Conservation (phyloP, 1,284 basidiomycete genomes). For the Irpex sp. region DNA sequence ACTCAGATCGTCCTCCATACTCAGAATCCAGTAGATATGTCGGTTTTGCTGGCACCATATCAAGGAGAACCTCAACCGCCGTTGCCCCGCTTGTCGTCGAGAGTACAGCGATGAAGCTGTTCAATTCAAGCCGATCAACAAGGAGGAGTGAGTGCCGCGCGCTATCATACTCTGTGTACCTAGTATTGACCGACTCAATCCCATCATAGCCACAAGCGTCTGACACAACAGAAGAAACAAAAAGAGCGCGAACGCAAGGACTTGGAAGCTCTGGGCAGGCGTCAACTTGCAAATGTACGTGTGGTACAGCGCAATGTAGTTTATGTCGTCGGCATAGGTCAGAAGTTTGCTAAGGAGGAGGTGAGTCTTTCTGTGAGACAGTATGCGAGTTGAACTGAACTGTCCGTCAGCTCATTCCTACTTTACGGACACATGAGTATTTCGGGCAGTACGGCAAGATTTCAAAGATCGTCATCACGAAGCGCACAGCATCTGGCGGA, state of each 20-base stretch:
- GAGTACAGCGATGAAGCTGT: slow-evolving; percentile 92
- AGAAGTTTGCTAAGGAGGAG: slow-evolving; percentile 91
- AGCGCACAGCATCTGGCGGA: slow-evolving; percentile 77
- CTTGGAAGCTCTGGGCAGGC: slow-evolving; percentile 82
- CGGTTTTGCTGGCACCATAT: slow-evolving; percentile 99
- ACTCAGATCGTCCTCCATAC: not conserved
- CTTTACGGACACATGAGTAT: slow-evolving; percentile 93
- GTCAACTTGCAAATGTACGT: slow-evolving; percentile 89
- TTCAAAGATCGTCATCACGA: slow-evolving; percentile 91
- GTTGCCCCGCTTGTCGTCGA: slow-evolving; percentile 95
- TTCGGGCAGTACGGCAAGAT: slow-evolving; percentile 99
- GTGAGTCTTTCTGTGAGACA: slow-evolving; percentile 41
- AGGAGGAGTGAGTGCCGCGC: slow-evolving; percentile 77
- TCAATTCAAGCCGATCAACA: slow-evolving; percentile 94
- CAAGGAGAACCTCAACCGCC: slow-evolving; percentile 92
- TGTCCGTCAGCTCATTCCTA: slow-evolving; percentile 78
- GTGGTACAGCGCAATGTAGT: slow-evolving; percentile 97
- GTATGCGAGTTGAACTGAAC: slow-evolving; percentile 14
- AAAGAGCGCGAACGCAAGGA: slow-evolving; percentile 94
- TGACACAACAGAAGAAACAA: slow-evolving; percentile 95
- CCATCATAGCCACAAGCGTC: slow-evolving; percentile 78
- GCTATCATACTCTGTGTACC: slow-evolving; percentile 1
- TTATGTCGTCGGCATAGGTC: slow-evolving; percentile 92
- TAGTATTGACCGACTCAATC: slow-evolving; percentile 6
- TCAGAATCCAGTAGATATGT: slow-evolving; percentile 69